Evolutionary conservation across 805 yeast species (phyloP).

Genomic region (Alloascoidea africana): DNA sequence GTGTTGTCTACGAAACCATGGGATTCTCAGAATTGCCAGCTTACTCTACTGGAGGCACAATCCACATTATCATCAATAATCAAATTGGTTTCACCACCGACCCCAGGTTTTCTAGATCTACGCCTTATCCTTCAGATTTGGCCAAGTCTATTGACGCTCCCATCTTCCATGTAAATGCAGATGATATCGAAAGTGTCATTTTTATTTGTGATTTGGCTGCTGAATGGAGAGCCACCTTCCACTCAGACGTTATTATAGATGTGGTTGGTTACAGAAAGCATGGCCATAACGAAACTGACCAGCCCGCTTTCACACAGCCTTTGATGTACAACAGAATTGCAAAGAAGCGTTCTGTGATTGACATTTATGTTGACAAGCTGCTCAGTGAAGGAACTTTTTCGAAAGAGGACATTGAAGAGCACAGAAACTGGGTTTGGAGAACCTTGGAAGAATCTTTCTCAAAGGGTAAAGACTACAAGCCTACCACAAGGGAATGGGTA

Average conservation of each 20-base stretch:
- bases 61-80: slow-evolving; percentile 91
- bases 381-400: slow-evolving; percentile 82
- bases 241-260: slow-evolving; percentile 91
- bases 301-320: slow-evolving; percentile 98
- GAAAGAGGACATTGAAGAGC: slow-evolving; percentile 82
- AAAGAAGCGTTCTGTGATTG: slow-evolving; percentile 77
- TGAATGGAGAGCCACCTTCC: slow-evolving; percentile 95
- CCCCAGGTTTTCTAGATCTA: slow-evolving; percentile 94
- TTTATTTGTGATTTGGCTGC: slow-evolving; percentile 94
- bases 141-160: slow-evolving; percentile 97
- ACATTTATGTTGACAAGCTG: slow-evolving; percentile 68
- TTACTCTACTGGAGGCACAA: slow-evolving; percentile 95
- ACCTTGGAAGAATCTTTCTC: slow-evolving; percentile 79
- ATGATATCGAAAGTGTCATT: slow-evolving; percentile 87
- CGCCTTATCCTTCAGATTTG: slow-evolving; percentile 94
- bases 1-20: slow-evolving; percentile 97
- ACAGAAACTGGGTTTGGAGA: slow-evolving; percentile 96
- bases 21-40: slow-evolving; percentile 89
- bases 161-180: slow-evolving; percentile 97
- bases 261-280: slow-evolving; percentile 96
- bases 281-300: slow-evolving; percentile 99
- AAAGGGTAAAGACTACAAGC: slow-evolving; percentile 79
- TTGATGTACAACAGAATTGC: slow-evolving; percentile 89
- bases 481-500: slow-evolving; percentile 93
- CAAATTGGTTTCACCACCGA: slow-evolving; percentile 99